These are phyloP conservation scores for Breviolum minutum DNA, from an alignment of 73 alveolate genomes.

Conservation along the genomic window DNA sequence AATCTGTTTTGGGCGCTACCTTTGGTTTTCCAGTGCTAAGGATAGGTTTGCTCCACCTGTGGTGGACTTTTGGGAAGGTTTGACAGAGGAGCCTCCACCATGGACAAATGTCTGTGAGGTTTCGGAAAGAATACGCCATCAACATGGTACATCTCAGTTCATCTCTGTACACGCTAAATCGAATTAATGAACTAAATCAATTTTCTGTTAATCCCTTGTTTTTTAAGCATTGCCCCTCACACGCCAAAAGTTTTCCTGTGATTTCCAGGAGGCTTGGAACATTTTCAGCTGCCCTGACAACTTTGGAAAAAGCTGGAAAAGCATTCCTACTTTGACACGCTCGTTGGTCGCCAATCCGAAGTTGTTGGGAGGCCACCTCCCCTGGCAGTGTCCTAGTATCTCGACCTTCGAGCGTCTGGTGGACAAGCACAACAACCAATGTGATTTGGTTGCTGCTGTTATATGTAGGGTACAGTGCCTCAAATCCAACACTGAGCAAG, in stretches of 20 bases:
- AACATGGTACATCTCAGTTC: too few relatives aligned
- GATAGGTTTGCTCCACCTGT: slow-evolving; percentile 31
- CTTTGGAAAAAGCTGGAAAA: neutral
- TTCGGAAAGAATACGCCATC: too few relatives aligned
- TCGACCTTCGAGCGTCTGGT: too few relatives aligned
- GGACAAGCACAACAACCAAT: neutral
- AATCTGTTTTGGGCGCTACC: too few relatives aligned
- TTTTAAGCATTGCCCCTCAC: neutral
- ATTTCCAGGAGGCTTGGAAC: slow-evolving; percentile 18
- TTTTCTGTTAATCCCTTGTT: neutral
- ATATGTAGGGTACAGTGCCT: neutral
- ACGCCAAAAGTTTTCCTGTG: neutral
- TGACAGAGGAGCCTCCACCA: neutral
- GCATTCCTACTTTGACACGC: neutral
- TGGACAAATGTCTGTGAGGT: too few relatives aligned
- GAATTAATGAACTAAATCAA: neutral
- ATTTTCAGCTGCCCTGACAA: neutral
- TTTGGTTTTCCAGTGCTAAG: neutral
- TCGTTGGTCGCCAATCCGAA: neutral
- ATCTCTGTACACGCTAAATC: too few relatives aligned
- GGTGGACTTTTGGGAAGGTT: slow-evolving; percentile 72
- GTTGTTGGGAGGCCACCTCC: slow-evolving; percentile 38
- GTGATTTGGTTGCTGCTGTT: neutral
- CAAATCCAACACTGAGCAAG: too few relatives aligned
- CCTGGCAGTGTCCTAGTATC: neutral